Evolutionary conservation across 148 eudicot species (phyloP).

Genomic region (Rhododendron kiyosumense): DNA sequence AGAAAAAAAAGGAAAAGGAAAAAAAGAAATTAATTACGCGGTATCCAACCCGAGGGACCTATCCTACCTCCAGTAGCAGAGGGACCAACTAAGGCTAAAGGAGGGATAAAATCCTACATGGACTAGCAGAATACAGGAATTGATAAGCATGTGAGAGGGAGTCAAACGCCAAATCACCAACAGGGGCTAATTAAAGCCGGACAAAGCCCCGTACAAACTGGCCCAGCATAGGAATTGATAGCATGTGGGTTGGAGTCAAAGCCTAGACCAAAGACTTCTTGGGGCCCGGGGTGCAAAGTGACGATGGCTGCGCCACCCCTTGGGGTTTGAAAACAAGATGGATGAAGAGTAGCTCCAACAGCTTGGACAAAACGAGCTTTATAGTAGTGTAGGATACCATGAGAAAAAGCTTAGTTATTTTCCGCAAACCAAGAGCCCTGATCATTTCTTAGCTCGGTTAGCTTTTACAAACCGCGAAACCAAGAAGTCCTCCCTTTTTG

Average conservation of each 20-base stretch:
- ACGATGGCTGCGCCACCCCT: too few relatives aligned
- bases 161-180: too few relatives aligned
- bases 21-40: too few relatives aligned
- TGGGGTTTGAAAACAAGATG: too few relatives aligned
- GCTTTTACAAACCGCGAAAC: neutral
- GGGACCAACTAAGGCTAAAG: too few relatives aligned
- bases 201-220: neutral
- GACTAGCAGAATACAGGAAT: too few relatives aligned
- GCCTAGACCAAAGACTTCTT: neutral
- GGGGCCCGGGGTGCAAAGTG: neutral
- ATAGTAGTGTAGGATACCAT: neutral
- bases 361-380: neutral
- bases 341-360: neutral
- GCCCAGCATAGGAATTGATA: neutral
- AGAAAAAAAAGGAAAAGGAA: too few relatives aligned
- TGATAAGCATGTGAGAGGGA: too few relatives aligned
- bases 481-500: neutral
- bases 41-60: too few relatives aligned
- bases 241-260: neutral
- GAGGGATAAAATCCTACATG: too few relatives aligned
- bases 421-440: neutral
- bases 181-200: neutral
- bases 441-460: neutral
- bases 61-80: too few relatives aligned
- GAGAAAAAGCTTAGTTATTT: neutral